phyloP scores from a whole-genome alignment of 495 filamentous ascomycete genomes.

The Talaromyces wortmannii region DNA sequence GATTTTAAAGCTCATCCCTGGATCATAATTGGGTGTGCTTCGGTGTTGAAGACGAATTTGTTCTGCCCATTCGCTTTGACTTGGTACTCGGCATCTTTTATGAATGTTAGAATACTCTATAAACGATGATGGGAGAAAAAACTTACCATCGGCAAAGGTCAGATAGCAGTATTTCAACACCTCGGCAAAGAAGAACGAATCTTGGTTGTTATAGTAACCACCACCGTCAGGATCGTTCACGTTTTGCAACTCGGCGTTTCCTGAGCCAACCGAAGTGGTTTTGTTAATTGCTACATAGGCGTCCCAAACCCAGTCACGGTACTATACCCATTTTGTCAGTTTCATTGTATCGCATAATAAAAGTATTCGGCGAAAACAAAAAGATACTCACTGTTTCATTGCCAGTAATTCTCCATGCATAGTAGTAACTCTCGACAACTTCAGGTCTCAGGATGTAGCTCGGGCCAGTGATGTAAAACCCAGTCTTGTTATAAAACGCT shows the following conservation, averaged over 20 bases:
- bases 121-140: not conserved
- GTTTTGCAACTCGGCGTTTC: slow-evolving; percentile 57
- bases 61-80: slow-evolving; percentile 46
- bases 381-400: slow-evolving; percentile 35
- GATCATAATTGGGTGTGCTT: slow-evolving; percentile 63
- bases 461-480: slow-evolving; percentile 62
- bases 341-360: no score
- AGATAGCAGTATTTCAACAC: slow-evolving; percentile 81
- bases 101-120: not conserved
- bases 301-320: slow-evolving; percentile 81
- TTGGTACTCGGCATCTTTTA: slow-evolving; percentile 47
- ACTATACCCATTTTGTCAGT: slow-evolving; percentile 35
- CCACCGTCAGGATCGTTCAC: slow-evolving; percentile 61
- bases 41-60: slow-evolving; percentile 67
- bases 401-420: slow-evolving; percentile 74
- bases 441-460: slow-evolving; percentile 77
- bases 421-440: slow-evolving; percentile 83
- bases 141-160: slow-evolving; percentile 44
- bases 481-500: slow-evolving; percentile 54
- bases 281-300: slow-evolving; percentile 65
- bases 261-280: slow-evolving; percentile 55
- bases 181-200: slow-evolving; percentile 89
- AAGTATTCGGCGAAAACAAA: no score
- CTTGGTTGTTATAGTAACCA: slow-evolving; percentile 60
- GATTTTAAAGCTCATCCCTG: no score